Conservation (phyloP, 176 grass and related monocot species). For the Carex parvula region DNA sequence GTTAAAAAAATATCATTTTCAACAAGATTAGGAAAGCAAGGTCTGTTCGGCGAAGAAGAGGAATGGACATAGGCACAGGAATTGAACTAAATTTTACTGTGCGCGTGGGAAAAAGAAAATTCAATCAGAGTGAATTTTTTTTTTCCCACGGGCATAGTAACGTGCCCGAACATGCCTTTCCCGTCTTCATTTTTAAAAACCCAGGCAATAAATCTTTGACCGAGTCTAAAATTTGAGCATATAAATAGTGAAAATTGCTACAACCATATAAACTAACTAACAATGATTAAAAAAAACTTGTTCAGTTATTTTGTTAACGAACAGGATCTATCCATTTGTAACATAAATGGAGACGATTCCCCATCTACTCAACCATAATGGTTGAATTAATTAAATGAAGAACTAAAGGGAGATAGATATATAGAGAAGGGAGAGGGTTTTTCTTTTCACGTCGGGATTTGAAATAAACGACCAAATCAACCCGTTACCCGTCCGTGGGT, state of each 20-base stretch:
- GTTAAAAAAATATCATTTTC: not conserved
- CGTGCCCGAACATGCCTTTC: too few species aligned
- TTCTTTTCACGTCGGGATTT: conserved; percentile 17
- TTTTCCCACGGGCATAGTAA: too few species aligned
- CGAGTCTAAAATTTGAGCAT: not conserved
- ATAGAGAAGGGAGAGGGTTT: not conserved
- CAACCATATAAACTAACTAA: not conserved
- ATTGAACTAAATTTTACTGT: too few species aligned
- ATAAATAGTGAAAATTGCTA: not conserved
- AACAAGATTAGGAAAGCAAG: not conserved
- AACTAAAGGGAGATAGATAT: not conserved
- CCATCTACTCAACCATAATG: not conserved
- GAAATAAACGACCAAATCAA: conserved; percentile 16
- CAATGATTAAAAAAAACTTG: not conserved
- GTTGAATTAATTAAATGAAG: conserved; percentile 13
- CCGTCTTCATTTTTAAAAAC: not conserved
- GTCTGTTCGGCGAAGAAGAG: too few species aligned
- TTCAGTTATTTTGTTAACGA: not conserved
- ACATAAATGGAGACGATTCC: not conserved
- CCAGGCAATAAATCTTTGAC: not conserved
- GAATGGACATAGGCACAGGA: too few species aligned
- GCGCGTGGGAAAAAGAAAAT: too few species aligned
- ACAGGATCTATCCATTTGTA: not conserved
- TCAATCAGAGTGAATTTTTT: too few species aligned
- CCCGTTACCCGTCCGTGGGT: conserved; percentile 17